A percentile compares a stretch with the other conserved stretches of the same genome.
Conservation (phyloP, 345 rosid species). For the Bruguiera parviflora region DNA sequence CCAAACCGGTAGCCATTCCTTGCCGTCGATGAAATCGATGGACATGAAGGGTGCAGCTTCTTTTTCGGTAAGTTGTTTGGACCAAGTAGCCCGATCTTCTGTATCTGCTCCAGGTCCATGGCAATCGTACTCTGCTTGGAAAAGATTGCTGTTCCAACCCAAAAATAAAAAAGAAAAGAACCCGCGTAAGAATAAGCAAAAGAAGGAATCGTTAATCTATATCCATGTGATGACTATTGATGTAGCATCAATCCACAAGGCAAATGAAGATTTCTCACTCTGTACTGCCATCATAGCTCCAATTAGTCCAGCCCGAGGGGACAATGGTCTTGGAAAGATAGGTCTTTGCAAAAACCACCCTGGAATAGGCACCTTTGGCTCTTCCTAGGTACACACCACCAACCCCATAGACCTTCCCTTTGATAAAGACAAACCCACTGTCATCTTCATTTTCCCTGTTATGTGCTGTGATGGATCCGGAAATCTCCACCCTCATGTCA, state of each 20-base stretch:
- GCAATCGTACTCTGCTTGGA: constrained; percentile 66
- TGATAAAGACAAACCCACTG: constrained; percentile 68
- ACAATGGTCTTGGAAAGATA: constrained; percentile 79
- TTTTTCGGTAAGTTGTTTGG: constrained; percentile 54
- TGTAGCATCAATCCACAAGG: neutral
- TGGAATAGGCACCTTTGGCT: constrained; percentile 78
- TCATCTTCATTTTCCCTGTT: constrained; percentile 50
- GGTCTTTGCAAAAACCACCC: constrained; percentile 61
- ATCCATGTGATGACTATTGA: neutral
- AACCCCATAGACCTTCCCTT: constrained; percentile 74
- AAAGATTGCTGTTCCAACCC: constrained; percentile 39
- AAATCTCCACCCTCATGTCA: constrained; percentile 71
- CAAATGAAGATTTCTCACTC: constrained; percentile 42
- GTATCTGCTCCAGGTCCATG: constrained; percentile 76
- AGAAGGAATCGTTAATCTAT: too few relatives aligned
- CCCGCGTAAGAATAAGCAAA: neutral
- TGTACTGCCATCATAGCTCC: constrained; percentile 72
- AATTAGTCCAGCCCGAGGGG: constrained; percentile 82
- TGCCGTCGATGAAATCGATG: constrained; percentile 68
- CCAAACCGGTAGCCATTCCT: constrained; percentile 78
- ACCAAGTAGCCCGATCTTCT: constrained; percentile 45
- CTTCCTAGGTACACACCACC: constrained; percentile 66
- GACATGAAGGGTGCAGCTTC: constrained; percentile 58
- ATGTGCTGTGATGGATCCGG: constrained; percentile 89
- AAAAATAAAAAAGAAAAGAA: neutral